Evolutionary conservation across 2,329 filamentous ascomycete species (phyloP).

Genomic region (Fusarium tanahbumbuense): DNA sequence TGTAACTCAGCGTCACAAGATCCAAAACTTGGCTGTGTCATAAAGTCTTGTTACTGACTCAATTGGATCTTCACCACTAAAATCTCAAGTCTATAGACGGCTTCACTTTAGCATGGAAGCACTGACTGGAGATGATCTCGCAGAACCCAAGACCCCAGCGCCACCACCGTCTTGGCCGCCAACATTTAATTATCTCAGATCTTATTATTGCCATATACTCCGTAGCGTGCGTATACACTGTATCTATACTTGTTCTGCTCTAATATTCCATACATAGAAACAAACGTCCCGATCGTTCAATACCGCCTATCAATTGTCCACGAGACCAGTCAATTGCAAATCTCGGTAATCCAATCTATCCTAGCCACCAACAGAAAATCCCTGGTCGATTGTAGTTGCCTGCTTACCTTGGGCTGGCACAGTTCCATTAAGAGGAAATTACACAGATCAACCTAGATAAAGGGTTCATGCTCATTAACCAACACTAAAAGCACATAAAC

Average conservation of each 20-base stretch:
- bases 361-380: slow-evolving; percentile 15
- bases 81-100: slow-evolving; percentile 6
- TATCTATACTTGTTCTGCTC: not conserved
- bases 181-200: slow-evolving; percentile 1
- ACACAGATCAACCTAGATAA: slow-evolving; percentile 6
- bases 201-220: not conserved
- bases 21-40: slow-evolving; percentile 28
- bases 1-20: slow-evolving; percentile 5
- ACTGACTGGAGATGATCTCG: slow-evolving; percentile 23
- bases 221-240: not conserved
- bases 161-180: slow-evolving; percentile 25
- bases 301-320: slow-evolving; percentile 4
- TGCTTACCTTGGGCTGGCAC: slow-evolving; percentile 4
- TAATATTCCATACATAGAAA: slow-evolving; percentile 39
- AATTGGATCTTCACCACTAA: slow-evolving; percentile 8
- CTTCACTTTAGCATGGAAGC: slow-evolving; percentile 20
- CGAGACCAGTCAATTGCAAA: slow-evolving; percentile 36
- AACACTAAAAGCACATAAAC: slow-evolving; percentile 3
- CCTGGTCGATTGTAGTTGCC: slow-evolving; percentile 13
- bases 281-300: slow-evolving; percentile 10
- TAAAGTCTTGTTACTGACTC: slow-evolving; percentile 14
- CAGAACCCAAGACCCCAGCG: slow-evolving; percentile 1
- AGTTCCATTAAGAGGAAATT: slow-evolving; percentile 5
- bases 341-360: slow-evolving; percentile 38
- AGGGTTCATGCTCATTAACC: not conserved